Conservation (phyloP, 2,329 filamentous ascomycete genomes). For the Cladobotryum protrusum region DNA sequence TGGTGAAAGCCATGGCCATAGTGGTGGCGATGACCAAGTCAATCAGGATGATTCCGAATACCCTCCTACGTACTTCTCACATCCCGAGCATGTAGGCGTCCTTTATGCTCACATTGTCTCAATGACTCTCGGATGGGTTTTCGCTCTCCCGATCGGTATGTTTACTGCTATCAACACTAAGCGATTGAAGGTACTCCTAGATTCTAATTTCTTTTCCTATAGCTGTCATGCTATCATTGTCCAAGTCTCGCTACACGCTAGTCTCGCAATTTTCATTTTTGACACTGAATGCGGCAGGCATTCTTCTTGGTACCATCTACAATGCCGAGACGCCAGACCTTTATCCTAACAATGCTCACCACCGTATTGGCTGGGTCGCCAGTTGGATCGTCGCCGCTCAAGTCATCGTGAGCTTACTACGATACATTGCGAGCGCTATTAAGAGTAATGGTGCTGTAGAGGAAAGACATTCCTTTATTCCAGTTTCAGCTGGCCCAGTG, state of each 20-base stretch:
- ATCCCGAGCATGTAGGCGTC: constrained; percentile 44
- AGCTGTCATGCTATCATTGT: constrained; percentile 84
- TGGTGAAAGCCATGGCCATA: constrained; percentile 14
- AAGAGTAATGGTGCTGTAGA: constrained; percentile 16
- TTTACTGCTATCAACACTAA: constrained; percentile 10
- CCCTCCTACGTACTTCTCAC: constrained; percentile 53
- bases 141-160: constrained; percentile 67
- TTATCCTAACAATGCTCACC: constrained; percentile 82
- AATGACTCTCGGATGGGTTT: constrained; percentile 66
- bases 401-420: constrained; percentile 60
- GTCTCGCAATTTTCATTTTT: constrained; percentile 63
- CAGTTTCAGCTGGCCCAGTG: constrained; percentile 51
- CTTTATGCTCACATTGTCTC: constrained; percentile 66
- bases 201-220: constrained; percentile 4
- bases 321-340: constrained; percentile 77
- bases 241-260: constrained; percentile 68
- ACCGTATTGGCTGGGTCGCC: constrained; percentile 79
- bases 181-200: neutral
- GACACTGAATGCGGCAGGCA: constrained; percentile 54
- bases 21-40: constrained; percentile 8
- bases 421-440: constrained; percentile 42
- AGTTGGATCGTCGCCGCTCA: constrained; percentile 68
- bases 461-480: constrained; percentile 56
- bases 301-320: constrained; percentile 65
- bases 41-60: constrained; percentile 25